Conservation (phyloP, 148 eudicot species). For the Silene conica region DNA sequence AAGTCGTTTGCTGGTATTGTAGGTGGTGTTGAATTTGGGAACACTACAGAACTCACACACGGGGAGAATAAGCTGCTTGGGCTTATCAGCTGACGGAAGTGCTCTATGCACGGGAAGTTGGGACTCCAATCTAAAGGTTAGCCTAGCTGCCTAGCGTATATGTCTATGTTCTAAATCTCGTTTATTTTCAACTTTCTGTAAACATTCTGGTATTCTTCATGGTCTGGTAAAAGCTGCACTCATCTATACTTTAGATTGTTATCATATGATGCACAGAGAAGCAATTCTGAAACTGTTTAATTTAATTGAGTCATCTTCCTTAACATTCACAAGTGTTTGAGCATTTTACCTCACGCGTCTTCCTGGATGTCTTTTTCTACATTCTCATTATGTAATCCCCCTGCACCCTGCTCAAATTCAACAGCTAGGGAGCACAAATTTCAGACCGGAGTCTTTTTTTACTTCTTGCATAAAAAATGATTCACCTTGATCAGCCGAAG, state of each 20-base stretch:
- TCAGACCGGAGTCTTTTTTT: no score
- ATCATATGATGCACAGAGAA: neutral
- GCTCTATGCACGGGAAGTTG: slow-evolving; percentile 99
- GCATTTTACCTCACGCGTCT: neutral
- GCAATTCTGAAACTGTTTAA: neutral
- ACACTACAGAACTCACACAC: slow-evolving; percentile 75
- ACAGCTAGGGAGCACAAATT: neutral
- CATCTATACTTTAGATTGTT: neutral
- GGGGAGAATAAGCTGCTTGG: slow-evolving; percentile 75
- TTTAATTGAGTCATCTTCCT: neutral
- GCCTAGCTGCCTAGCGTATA: slow-evolving; percentile 16
- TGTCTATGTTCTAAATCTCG: neutral
- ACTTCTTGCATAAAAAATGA: neutral
- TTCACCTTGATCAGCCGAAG: neutral
- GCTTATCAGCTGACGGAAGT: slow-evolving; percentile 96
- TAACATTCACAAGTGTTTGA: neutral
- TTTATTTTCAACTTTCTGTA: neutral
- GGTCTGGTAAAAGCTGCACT: slow-evolving; percentile 5
- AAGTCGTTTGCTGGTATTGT: slow-evolving; percentile 5
- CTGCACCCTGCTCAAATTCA: neutral
- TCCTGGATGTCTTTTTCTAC: neutral
- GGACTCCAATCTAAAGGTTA: slow-evolving; percentile 88
- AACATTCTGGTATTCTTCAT: neutral
- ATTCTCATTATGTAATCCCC: neutral
- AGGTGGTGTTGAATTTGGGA: slow-evolving; percentile 87